Evolutionary conservation across 225 moss, liverwort and hornwort species (phyloP).

Genomic region (Takakia lepidozioides): DNA sequence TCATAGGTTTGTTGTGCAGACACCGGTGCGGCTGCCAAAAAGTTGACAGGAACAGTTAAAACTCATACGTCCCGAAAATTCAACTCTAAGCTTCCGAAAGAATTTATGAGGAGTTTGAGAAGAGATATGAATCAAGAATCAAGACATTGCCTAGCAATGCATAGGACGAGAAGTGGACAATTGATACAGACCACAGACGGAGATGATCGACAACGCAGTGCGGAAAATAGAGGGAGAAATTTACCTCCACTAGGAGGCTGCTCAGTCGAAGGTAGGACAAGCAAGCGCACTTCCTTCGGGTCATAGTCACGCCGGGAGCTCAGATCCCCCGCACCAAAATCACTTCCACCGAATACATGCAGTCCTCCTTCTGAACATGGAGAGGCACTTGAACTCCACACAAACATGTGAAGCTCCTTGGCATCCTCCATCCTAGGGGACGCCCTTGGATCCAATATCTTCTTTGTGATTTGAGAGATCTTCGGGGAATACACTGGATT

Average conservation of each 20-base stretch:
- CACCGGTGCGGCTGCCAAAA: constrained; percentile 24
- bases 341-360: constrained; percentile 65
- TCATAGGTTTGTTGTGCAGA: constrained; percentile 52
- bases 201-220: too few species aligned
- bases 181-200: too few species aligned
- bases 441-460: constrained; percentile 37
- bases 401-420: constrained; percentile 63
- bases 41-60: too few species aligned
- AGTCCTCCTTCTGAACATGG: constrained; percentile 73
- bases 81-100: too few species aligned
- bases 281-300: constrained; percentile 76
- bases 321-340: background rate
- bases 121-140: too few species aligned
- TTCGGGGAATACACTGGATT: constrained; percentile 63
- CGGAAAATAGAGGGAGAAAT: too few species aligned
- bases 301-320: constrained; percentile 34
- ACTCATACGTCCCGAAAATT: too few species aligned
- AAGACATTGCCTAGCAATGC: too few species aligned
- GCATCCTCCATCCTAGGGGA: constrained; percentile 69
- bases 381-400: constrained; percentile 71
- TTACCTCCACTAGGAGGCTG: constrained; percentile 26
- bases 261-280: constrained; percentile 62
- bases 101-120: too few species aligned
- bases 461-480: constrained; percentile 66
- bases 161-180: too few species aligned